Base-by-base conservation (phyloP, 805 yeast species). In the Starmerella bombi region DNA sequence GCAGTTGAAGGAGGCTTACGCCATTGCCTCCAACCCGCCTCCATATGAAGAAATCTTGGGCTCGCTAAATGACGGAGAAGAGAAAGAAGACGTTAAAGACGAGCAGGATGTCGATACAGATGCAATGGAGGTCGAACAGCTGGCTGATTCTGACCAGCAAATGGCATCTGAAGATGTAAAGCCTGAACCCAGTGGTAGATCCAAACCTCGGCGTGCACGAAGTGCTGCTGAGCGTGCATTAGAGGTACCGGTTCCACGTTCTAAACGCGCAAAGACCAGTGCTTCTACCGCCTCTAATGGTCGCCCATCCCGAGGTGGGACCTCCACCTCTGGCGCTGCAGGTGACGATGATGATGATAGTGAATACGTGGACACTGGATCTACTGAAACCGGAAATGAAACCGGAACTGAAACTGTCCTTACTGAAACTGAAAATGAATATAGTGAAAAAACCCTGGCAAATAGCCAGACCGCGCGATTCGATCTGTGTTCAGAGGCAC, bases 111-210 rank as follows among this genome's bases (percentile, higher is more conserved):
- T n/a, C n/a, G n/a, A n/a, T n/a, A n/a, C 14, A 12, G 56, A 51
- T 17, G 55, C 53, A 16, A 50, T 50, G 51, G 59, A 55, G 28
- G 44, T 41, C 36, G 51, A 53, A 43, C 56, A 86, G 55, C 64
- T 86, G 44, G 97, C 95, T 0, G 29, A 34, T 10, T 22, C 28
- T 6, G 25, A 25, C 27, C 32, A 25, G 33, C 73, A 66, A 22
- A 67, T 64, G 3, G 74, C 66, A 16, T 74, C 60, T 14, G 75
- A n/a, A 7, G 34, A 31, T 77, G 54, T 78, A 82, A 56, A 73
- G 17, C 6, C 31, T 15, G 17, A 28, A 15, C 14, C 31, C 14
- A 7, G 27, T 12, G 12, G 27, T 12, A 23, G 55, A 66, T 68
- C 32, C 62, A 83, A 37, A 40, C 58, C 36, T 15, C 36, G 37